Percentiles rank a stretch among this genome's conserved stretches.
phyloP scores from a whole-genome alignment of 2,329 filamentous ascomycete genomes.

The Aspergillus calidoustus region DNA sequence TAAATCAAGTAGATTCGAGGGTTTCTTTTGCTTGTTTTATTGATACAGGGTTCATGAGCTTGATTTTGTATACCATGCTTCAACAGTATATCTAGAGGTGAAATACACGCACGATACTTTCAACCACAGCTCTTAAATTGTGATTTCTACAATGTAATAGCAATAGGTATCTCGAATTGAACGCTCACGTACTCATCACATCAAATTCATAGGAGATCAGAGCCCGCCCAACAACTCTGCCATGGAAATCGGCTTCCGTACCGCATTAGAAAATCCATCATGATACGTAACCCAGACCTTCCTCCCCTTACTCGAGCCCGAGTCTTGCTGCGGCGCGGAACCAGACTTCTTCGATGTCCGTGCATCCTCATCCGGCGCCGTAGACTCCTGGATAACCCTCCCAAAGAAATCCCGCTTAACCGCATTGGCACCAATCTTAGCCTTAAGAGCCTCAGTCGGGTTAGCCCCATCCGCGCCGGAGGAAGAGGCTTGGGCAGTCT shows the following conservation, averaged over 20 bases:
- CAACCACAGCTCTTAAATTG: neutral
- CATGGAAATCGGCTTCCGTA: slow-evolving; percentile 82
- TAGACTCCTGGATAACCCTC: slow-evolving; percentile 60
- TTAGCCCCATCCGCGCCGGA: slow-evolving; percentile 38
- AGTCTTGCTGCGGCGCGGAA: slow-evolving; percentile 31
- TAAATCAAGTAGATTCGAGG: slow-evolving; percentile 5
- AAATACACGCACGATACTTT: neutral
- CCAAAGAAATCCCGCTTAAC: slow-evolving; percentile 87
- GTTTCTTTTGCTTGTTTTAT: slow-evolving; percentile 4
- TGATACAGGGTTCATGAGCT: slow-evolving; percentile 8
- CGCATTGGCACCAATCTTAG: slow-evolving; percentile 40
- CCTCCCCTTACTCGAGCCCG: slow-evolving; percentile 48
- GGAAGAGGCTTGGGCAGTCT: slow-evolving; percentile 30
- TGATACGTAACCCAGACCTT: slow-evolving; percentile 88
- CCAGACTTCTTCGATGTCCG: slow-evolving; percentile 25
- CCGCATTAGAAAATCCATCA: slow-evolving; percentile 90
- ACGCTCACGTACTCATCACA: slow-evolving; percentile 1
- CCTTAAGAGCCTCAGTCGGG: slow-evolving; percentile 27
- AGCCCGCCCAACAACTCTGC: slow-evolving; percentile 70
- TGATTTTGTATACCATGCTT: slow-evolving; percentile 14
- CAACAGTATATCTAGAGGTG: slow-evolving; percentile 6
- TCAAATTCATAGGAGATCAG: neutral
- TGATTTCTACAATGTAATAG: neutral
- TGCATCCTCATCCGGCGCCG: slow-evolving; percentile 41
- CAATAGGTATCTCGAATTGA: neutral